A percentile compares a stretch with the other conserved stretches of the same genome.
Evolutionary conservation across 2,329 filamentous ascomycete species (phyloP).

Genomic region (Plenodomus tracheiphilus): DNA sequence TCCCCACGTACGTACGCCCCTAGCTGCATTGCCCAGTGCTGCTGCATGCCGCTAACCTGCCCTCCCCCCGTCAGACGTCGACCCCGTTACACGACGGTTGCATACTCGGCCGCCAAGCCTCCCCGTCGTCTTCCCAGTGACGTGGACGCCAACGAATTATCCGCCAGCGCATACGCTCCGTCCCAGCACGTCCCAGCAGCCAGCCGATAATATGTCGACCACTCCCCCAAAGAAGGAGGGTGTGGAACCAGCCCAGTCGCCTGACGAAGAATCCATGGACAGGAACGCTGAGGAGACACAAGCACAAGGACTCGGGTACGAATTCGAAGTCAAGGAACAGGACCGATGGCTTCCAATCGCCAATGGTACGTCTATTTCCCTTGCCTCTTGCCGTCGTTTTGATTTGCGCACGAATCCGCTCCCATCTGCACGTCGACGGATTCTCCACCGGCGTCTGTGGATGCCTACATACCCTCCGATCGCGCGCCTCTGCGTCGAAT

Average conservation of each 20-base stretch:
- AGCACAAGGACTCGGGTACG: conserved; percentile 74
- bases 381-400: conserved; percentile 36
- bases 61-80: conserved; percentile 25
- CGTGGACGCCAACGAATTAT: conserved; percentile 47
- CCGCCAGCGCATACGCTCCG: conserved; percentile 54
- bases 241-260: conserved; percentile 91
- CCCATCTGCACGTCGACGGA: conserved; percentile 43
- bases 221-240: conserved; percentile 83
- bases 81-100: conserved; percentile 38
- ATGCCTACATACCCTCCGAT: conserved; percentile 48
- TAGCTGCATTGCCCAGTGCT: conserved; percentile 21
- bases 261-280: conserved; percentile 94
- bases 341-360: conserved; percentile 99
- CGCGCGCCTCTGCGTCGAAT: conserved; percentile 54
- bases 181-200: conserved; percentile 20
- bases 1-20: conserved; percentile 20
- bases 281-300: conserved; percentile 77
- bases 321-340: conserved; percentile 99
- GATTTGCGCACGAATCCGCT: conserved; percentile 42
- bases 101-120: conserved; percentile 41
- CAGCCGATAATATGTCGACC: conserved; percentile 73
- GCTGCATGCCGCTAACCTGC: conserved; percentile 41
- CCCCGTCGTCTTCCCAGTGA: conserved; percentile 38
- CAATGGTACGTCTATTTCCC: conserved; percentile 81
- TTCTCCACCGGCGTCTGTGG: conserved; percentile 55